Percentiles rank a stretch among this genome's conserved stretches.
phyloP scores from a whole-genome alignment of 495 filamentous ascomycete species.

The Talaromyces trachyspermus region DNA sequence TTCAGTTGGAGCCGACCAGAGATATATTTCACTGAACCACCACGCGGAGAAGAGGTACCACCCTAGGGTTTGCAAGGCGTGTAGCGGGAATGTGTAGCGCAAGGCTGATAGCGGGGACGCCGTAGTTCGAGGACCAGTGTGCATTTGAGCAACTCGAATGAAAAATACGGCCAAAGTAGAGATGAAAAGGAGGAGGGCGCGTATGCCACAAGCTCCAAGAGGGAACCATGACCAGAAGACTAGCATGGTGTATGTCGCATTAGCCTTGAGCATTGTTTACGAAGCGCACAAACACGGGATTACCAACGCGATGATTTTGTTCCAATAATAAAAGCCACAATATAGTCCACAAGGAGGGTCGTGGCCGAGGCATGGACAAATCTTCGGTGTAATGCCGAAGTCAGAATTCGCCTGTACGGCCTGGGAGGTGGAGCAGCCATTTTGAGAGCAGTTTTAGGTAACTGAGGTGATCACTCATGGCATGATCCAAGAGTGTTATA shows the following conservation, averaged over 20 bases:
- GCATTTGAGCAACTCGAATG: conserved; percentile 79
- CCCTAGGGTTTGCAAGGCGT: conserved; percentile 57
- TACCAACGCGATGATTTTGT: conserved; percentile 60
- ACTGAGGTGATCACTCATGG: neutral
- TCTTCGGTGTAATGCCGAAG: conserved; percentile 77
- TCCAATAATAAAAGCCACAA: conserved; percentile 62
- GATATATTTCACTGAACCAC: conserved; percentile 75
- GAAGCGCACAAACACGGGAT: conserved; percentile 4
- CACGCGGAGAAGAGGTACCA: conserved; percentile 74
- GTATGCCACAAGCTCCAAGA: conserved; percentile 63
- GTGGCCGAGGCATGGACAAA: conserved; percentile 69
- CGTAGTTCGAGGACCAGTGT: conserved; percentile 60
- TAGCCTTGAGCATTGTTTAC: neutral
- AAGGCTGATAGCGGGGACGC: conserved; percentile 59
- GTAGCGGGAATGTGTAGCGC: conserved; percentile 42
- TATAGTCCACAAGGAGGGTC: conserved; percentile 62
- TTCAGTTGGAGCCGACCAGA: conserved; percentile 60
- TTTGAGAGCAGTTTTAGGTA: conserved; percentile 13
- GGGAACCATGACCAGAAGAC: conserved; percentile 85
- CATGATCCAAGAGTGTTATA: neutral
- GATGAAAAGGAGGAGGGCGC: conserved; percentile 66
- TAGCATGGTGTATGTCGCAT: conserved; percentile 22
- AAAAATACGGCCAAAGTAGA: conserved; percentile 61
- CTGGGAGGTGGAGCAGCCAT: conserved; percentile 44
- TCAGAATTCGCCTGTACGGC: conserved; percentile 83